Base-by-base conservation (phyloP, 805 yeast species). In the Wickerhamiella sorbophila region DNA sequence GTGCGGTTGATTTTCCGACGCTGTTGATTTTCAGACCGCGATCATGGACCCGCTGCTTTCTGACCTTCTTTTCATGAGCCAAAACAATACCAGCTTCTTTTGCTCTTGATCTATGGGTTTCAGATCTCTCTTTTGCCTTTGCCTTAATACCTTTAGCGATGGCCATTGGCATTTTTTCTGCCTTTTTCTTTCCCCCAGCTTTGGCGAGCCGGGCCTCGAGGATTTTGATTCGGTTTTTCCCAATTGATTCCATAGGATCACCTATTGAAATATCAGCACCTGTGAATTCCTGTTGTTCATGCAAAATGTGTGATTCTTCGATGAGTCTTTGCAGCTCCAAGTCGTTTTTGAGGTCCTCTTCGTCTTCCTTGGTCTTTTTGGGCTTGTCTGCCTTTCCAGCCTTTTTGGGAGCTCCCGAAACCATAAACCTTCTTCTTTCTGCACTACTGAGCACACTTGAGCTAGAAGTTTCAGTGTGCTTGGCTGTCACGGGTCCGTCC, bases 11-110 rank as follows among this genome's bases (percentile, higher is more conserved):
- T 14, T 43, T 46, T 16, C 57, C 57, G 5, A 53, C 44, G 12
- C 49, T 44, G 35, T 53, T 53, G 46, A 88, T 78, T 59, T 77
- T 74, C 49, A 88, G 67, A 3, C 96, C 97, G 47, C 83, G 71
- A 50, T 82, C 80, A 56, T 95, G 70, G 40, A 59, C 53, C 39
- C 66, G 59, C 26, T 57, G 61, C 53, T 65, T 56, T 55, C 53
- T 54, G 42, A 72, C 63, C 62, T 67, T 36, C 61, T 62, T 41
- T 78, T 55, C 57, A 21, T 72, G 77, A 3, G 94, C 75, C 34
- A 88, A 64, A n/a, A 91, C 71, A 42, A 88, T 82, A 12, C 97
- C 97, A 4, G 93, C 94, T 16, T 88, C 88, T 47, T 66, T 71
- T 5, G 98, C 96, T 39, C 83, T 86, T 40, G 69, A 64, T 57